Percentiles rank a stretch among this genome's conserved stretches.
Conservation (phyloP, 2,329 filamentous ascomycete species). For the Alternaria sp. region DNA sequence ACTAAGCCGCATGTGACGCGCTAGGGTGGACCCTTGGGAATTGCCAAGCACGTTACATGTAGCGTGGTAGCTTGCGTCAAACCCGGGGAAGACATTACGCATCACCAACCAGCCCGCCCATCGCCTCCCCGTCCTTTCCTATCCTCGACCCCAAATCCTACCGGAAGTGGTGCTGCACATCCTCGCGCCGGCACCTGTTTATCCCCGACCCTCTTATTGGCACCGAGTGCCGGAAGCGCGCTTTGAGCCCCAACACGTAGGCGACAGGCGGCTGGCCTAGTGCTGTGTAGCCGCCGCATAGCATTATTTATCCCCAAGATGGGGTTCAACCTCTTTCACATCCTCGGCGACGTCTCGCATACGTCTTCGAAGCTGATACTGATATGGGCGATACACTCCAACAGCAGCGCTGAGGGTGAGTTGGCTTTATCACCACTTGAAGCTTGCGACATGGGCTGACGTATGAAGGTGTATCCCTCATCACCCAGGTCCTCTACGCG, state of each 20-base stretch:
- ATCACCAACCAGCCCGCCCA: slow-evolving; percentile 5
- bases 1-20: neutral
- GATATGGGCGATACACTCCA: slow-evolving; percentile 87
- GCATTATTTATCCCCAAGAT: slow-evolving; percentile 22
- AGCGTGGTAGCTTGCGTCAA: slow-evolving; percentile 12
- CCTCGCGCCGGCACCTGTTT: neutral
- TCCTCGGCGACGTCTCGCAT: slow-evolving; percentile 84
- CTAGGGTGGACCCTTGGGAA: neutral
- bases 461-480: slow-evolving; percentile 77
- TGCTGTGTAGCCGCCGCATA: slow-evolving; percentile 31
- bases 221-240: slow-evolving; percentile 2
- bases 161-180: neutral
- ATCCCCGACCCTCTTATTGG: neutral
- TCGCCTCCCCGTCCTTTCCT: neutral
- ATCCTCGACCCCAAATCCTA: neutral
- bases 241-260: slow-evolving; percentile 4
- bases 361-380: slow-evolving; percentile 86
- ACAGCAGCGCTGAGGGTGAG: slow-evolving; percentile 81
- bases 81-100: slow-evolving; percentile 6
- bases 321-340: slow-evolving; percentile 66
- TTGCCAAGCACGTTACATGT: slow-evolving; percentile 11
- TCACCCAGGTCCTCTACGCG: slow-evolving; percentile 88
- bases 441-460: slow-evolving; percentile 5
- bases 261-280: slow-evolving; percentile 28
- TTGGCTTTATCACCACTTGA: neutral